These are phyloP conservation scores for Beta lomatogona DNA, from an alignment of 179 eudicot genomes.

Conservation along the genomic window DNA sequence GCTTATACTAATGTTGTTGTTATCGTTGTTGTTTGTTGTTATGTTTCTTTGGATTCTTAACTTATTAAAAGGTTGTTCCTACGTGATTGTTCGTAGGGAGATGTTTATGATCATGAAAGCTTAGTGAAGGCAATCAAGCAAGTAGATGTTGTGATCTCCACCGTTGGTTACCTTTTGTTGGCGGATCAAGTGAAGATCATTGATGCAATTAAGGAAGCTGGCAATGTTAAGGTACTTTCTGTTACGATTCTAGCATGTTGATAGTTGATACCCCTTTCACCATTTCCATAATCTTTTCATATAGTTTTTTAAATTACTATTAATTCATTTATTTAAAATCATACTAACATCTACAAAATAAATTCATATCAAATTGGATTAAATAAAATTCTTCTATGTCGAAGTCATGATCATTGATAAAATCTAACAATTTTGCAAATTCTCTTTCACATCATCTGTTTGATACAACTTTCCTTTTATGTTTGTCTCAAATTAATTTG, in stretches of 20 bases:
- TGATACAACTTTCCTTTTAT: too few relatives aligned
- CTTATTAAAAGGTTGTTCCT: neutral
- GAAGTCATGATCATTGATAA: too few relatives aligned
- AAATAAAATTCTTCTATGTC: too few relatives aligned
- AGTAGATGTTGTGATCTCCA: slow-evolving; percentile 68
- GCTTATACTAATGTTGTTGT: neutral
- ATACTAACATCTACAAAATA: too few relatives aligned
- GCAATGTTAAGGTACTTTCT: slow-evolving; percentile 65
- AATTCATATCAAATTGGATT: too few relatives aligned
- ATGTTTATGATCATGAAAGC: slow-evolving; percentile 57
- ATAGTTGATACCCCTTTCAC: too few relatives aligned
- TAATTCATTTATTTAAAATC: too few relatives aligned
- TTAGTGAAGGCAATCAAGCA: slow-evolving; percentile 60
- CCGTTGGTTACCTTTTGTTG: slow-evolving; percentile 39
- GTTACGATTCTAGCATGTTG: neutral
- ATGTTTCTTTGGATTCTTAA: neutral
- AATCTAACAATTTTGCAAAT: too few relatives aligned
- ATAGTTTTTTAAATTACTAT: too few relatives aligned
- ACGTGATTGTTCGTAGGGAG: slow-evolving; percentile 43
- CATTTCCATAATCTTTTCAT: too few relatives aligned
- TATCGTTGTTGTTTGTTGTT: neutral
- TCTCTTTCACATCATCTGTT: too few relatives aligned
- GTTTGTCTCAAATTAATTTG: too few relatives aligned
- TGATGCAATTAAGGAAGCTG: slow-evolving; percentile 72
- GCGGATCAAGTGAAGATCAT: slow-evolving; percentile 64